phyloP scores from a whole-genome alignment of 2,329 filamentous ascomycete genomes.

The Didymosphaeria variabile region DNA sequence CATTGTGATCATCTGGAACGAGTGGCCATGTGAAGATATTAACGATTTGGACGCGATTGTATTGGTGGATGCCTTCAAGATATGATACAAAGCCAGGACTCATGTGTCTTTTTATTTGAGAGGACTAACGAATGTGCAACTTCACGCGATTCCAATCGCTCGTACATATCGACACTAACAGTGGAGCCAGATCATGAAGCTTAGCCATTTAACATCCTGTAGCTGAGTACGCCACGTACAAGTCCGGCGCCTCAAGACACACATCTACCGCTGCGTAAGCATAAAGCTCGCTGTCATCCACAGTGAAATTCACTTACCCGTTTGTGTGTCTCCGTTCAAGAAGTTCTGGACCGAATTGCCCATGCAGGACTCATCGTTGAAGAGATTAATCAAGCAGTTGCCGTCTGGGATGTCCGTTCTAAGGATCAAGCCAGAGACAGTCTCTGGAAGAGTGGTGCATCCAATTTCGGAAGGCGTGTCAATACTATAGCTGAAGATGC shows the following conservation, averaged over 20 bases:
- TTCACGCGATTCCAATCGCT: not conserved
- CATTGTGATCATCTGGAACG: not conserved
- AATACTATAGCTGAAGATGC: conserved; percentile 9
- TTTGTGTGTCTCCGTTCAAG: not conserved
- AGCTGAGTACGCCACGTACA: not conserved
- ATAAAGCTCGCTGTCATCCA: not conserved
- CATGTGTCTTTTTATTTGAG: not conserved
- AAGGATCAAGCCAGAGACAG: not conserved
- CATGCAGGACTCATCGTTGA: not conserved
- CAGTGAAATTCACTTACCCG: not conserved
- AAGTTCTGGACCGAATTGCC: not conserved
- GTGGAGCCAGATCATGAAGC: not conserved
- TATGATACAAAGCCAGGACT: not conserved
- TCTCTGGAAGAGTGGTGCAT: conserved; percentile 9
- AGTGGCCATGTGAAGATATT: not conserved
- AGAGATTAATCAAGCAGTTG: not conserved
- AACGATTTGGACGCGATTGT: not conserved
- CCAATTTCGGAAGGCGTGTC: conserved; percentile 8
- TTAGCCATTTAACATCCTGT: not conserved
- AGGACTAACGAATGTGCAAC: not conserved
- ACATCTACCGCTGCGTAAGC: not conserved
- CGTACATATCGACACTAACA: not conserved
- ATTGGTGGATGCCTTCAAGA: not conserved
- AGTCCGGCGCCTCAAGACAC: not conserved
- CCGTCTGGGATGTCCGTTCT: not conserved